A percentile compares a stretch with the other conserved stretches of the same genome.
Evolutionary conservation across 805 yeast species (phyloP).

Genomic region (Wickerhamiella parazyma): DNA sequence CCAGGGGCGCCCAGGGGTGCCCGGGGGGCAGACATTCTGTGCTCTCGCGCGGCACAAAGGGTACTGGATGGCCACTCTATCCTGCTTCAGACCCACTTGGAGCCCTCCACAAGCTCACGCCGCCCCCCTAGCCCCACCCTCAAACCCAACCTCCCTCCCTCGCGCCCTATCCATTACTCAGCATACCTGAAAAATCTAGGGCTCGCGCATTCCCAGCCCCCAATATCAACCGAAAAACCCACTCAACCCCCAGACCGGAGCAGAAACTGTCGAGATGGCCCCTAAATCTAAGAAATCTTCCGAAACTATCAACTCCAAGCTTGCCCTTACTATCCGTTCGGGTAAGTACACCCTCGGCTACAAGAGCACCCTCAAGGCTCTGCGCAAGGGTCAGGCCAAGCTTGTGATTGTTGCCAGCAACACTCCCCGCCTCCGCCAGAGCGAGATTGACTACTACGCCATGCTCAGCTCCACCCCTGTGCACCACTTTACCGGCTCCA

Average conservation of each 20-base stretch:
- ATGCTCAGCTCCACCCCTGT: constrained; percentile 96
- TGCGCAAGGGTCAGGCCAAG: constrained; percentile 98
- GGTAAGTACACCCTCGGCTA: constrained; percentile 99
- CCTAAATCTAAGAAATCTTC: constrained; percentile 81
- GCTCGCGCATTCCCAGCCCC: not conserved
- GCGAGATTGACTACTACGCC: constrained; percentile 99
- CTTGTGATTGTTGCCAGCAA: constrained; percentile 94
- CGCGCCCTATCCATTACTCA: not conserved
- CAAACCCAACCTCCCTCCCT: not conserved
- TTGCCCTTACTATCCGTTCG: constrained; percentile 95
- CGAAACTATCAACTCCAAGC: constrained; percentile 95
- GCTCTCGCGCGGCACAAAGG: no score
- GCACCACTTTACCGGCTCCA: constrained; percentile 99
- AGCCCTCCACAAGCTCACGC: no score
- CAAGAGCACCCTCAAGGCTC: constrained; percentile 96
- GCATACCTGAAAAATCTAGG: constrained; percentile 9
- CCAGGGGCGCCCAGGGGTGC: no score
- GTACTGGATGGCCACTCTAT: no score
- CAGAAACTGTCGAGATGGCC: constrained; percentile 94
- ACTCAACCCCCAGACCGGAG: constrained; percentile 61
- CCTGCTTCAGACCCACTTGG: no score
- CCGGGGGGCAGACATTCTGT: no score
- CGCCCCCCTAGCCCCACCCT: no score
- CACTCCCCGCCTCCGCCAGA: constrained; percentile 99
- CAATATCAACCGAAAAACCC: not conserved